phyloP scores from a whole-genome alignment of 2,329 filamentous ascomycete genomes.

The Aspergillus flavus region DNA sequence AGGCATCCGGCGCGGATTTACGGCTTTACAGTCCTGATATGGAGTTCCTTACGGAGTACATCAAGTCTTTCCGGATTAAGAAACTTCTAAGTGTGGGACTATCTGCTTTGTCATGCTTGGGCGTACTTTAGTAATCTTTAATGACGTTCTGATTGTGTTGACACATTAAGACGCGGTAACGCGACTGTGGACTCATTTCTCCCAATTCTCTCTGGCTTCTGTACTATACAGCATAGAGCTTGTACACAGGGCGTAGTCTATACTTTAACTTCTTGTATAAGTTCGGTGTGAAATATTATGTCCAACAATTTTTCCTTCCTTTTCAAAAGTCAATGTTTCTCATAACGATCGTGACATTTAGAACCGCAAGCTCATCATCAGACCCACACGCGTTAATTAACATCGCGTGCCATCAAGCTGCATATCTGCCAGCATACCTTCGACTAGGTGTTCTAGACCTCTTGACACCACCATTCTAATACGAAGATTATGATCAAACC shows the following conservation, averaged over 20 bases:
- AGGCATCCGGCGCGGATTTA: conserved; percentile 14
- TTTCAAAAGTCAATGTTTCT: neutral
- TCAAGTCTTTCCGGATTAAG: neutral
- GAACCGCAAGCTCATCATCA: neutral
- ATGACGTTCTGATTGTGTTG: neutral
- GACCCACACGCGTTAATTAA: neutral
- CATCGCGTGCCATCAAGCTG: neutral
- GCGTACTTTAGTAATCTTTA: neutral
- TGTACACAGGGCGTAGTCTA: neutral
- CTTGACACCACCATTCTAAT: neutral
- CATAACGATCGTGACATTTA: neutral
- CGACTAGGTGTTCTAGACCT: neutral
- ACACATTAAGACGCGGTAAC: neutral
- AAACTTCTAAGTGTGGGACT: neutral
- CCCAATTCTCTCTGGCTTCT: too few species aligned
- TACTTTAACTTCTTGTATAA: neutral
- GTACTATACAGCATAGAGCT: neutral
- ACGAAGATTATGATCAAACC: neutral
- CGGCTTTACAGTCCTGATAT: conserved; percentile 12
- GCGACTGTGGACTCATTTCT: neutral
- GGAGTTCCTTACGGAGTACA: neutral
- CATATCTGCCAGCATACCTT: neutral
- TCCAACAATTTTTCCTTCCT: neutral
- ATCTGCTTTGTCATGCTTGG: neutral
- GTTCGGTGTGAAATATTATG: neutral